phyloP scores from a whole-genome alignment of 2,329 filamentous ascomycete species.

The Pseudogymnoascus sp. region DNA sequence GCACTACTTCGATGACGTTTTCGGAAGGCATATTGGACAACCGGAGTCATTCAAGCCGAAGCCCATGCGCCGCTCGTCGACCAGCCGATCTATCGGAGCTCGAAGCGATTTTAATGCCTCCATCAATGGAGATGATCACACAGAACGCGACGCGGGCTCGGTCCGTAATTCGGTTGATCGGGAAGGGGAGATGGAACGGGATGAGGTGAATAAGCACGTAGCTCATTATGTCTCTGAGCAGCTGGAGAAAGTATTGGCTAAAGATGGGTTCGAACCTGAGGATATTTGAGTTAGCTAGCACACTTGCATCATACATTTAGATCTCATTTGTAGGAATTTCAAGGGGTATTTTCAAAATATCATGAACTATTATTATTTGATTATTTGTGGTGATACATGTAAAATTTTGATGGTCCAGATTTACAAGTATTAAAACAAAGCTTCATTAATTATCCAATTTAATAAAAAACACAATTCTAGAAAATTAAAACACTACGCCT shows the following conservation, averaged over 20 bases:
- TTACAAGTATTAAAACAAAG: neutral
- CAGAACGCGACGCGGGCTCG: constrained; percentile 32
- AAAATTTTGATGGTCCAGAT: neutral
- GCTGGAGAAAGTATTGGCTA: constrained; percentile 63
- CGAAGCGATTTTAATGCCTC: constrained; percentile 68
- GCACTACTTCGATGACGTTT: constrained; percentile 93
- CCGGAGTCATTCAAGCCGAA: constrained; percentile 35
- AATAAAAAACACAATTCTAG: neutral
- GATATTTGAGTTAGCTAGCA: neutral
- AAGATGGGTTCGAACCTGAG: constrained; percentile 25
- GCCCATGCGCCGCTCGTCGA: constrained; percentile 67
- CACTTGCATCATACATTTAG: neutral
- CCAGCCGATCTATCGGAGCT: constrained; percentile 73
- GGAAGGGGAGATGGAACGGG: constrained; percentile 43
- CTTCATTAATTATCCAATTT: neutral
- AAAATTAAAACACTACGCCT: neutral
- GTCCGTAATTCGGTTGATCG: constrained; percentile 42
- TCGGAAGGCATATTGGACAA: constrained; percentile 49
- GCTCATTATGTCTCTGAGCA: constrained; percentile 78
- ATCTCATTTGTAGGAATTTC: neutral
- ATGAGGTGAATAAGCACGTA: constrained; percentile 62
- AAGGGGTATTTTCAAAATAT: neutral
- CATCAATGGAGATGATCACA: constrained; percentile 40
- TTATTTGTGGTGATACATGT: no score
- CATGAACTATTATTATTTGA: neutral